These are phyloP conservation scores for Wickerhamomyces pijperi DNA, from an alignment of 805 yeast species.

Conservation along the genomic window DNA sequence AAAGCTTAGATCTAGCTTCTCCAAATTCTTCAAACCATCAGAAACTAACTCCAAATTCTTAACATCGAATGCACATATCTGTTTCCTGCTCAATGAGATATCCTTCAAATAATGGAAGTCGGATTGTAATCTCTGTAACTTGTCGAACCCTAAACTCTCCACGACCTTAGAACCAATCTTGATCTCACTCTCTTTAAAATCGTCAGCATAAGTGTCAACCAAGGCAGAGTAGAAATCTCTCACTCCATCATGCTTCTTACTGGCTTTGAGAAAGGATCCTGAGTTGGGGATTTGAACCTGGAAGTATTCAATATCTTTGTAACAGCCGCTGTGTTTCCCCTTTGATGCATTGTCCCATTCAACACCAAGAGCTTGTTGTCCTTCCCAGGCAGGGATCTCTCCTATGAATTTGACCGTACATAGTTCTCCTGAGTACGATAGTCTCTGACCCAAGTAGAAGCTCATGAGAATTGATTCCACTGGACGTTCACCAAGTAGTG, in stretches of 20 bases:
- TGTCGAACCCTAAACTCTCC: constrained; percentile 57
- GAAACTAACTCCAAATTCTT: constrained; percentile 3
- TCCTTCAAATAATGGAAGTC: constrained; percentile 33
- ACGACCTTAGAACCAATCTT: constrained; percentile 45
- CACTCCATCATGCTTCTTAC: constrained; percentile 23
- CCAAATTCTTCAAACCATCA: constrained; percentile 22
- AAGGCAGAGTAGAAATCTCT: constrained; percentile 37
- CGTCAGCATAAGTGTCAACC: constrained; percentile 32
- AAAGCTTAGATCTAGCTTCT: constrained; percentile 45
- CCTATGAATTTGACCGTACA: constrained; percentile 64
- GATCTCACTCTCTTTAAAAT: constrained; percentile 22
- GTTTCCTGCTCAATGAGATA: constrained; percentile 37
- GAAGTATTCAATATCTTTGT: constrained; percentile 49
- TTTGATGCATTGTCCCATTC: constrained; percentile 72
- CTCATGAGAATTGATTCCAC: not conserved
- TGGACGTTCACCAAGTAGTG: no score
- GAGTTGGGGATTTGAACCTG: constrained; percentile 20
- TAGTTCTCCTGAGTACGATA: constrained; percentile 29
- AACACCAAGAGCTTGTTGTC: constrained; percentile 50
- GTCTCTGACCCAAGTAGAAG: constrained; percentile 17
- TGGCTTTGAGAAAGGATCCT: constrained; percentile 54
- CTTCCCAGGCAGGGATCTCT: constrained; percentile 49
- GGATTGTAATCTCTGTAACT: constrained; percentile 35
- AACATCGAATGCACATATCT: constrained; percentile 18
- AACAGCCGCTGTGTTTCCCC: constrained; percentile 65